Evolutionary conservation across 805 yeast species (phyloP).

Genomic region (Pichia scutulata): DNA sequence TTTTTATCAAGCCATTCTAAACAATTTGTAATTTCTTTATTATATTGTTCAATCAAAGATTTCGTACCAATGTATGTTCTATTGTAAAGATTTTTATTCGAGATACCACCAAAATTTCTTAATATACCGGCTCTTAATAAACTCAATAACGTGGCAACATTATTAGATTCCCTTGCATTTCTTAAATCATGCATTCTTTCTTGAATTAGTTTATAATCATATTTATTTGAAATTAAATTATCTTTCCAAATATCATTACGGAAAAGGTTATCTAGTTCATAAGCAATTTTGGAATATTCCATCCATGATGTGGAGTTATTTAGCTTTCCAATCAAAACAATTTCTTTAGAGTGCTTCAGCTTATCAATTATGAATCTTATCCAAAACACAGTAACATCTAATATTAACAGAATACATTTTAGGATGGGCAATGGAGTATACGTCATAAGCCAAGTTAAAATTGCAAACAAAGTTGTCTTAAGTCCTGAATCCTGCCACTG

Average conservation of each 20-base stretch:
- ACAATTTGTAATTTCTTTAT: constrained; percentile 65
- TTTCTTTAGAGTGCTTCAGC: constrained; percentile 10
- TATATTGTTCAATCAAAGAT: constrained; percentile 77
- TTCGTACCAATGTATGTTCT: constrained; percentile 87
- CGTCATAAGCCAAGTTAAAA: constrained; percentile 7
- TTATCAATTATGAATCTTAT: constrained; percentile 12
- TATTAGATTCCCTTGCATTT: constrained; percentile 52
- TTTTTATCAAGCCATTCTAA: constrained; percentile 32
- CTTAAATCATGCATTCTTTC: constrained; percentile 59
- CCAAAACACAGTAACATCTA: constrained; percentile 39
- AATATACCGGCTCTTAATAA: constrained; percentile 74
- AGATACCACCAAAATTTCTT: constrained; percentile 86
- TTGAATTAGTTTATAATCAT: constrained; percentile 76
- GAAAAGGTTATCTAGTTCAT: constrained; percentile 40
- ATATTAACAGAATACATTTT: constrained; percentile 32
- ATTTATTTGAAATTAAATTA: constrained; percentile 70
- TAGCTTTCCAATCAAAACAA: constrained; percentile 2
- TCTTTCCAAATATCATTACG: constrained; percentile 68
- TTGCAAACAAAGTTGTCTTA: constrained; percentile 5
- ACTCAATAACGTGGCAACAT: constrained; percentile 52
- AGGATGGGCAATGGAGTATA: constrained; percentile 14
- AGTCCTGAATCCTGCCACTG: constrained; percentile 3
- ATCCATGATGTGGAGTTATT: constrained; percentile 31
- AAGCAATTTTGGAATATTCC: constrained; percentile 61
- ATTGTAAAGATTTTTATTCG: constrained; percentile 69